Percentiles rank a stretch among this genome's conserved stretches.
Conservation (phyloP, 2,329 filamentous ascomycete genomes). For the Ophiocordyceps camponoti-saundersi region DNA sequence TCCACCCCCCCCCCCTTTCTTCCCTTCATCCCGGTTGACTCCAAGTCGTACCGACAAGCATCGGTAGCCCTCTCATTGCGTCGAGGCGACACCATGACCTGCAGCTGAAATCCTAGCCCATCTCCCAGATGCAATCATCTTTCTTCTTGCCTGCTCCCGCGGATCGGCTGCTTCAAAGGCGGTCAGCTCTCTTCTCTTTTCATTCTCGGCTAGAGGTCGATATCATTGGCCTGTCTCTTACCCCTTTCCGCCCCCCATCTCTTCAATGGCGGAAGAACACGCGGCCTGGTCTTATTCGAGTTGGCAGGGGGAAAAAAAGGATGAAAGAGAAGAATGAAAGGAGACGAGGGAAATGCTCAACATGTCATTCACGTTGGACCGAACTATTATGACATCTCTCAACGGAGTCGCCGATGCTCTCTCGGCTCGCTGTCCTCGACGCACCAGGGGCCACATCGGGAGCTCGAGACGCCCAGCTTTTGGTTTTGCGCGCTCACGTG, state of each 20-base stretch:
- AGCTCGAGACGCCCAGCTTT: neutral
- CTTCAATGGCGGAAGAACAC: neutral
- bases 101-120: slow-evolving; percentile 2
- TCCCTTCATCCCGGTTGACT: neutral
- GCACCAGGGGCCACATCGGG: neutral
- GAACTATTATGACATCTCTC: neutral
- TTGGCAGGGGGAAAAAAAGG: no score
- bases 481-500: slow-evolving; percentile 2
- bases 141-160: slow-evolving; percentile 1
- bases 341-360: neutral
- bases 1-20: neutral
- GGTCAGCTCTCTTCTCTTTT: slow-evolving; percentile 1
- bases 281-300: no score
- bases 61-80: slow-evolving; percentile 2
- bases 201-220: slow-evolving; percentile 2
- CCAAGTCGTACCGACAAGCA: slow-evolving; percentile 5
- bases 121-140: slow-evolving; percentile 1
- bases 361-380: neutral
- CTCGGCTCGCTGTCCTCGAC: slow-evolving; percentile 1
- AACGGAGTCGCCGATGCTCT: slow-evolving; percentile 2
- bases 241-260: no score
- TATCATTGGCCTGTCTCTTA: slow-evolving; percentile 2
- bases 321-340: neutral
- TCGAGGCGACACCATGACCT: slow-evolving; percentile 1
- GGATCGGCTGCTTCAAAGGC: slow-evolving; percentile 1